A percentile compares a stretch with the other conserved stretches of the same genome.
phyloP scores from a whole-genome alignment of 192 early-diverging fungal genomes.

The Oehlia diaphana region DNA sequence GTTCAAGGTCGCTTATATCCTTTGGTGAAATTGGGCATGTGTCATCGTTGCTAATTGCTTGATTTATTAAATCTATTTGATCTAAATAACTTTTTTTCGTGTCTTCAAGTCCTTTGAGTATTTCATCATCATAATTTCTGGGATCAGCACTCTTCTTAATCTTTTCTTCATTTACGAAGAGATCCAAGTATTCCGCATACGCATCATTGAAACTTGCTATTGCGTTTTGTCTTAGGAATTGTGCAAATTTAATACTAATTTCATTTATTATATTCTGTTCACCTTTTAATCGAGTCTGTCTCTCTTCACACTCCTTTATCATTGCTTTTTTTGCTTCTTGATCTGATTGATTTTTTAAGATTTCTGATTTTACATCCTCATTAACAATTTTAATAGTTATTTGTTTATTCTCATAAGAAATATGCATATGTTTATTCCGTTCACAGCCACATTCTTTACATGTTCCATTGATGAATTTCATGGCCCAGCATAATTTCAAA shows the following conservation, averaged over 20 bases:
- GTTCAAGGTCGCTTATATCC: no score
- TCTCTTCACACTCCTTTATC: neutral
- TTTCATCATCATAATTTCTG: no score
- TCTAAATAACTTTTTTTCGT: neutral
- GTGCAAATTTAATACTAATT: conserved; percentile 29
- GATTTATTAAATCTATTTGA: conserved; percentile 31
- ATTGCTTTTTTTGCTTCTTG: conserved; percentile 20
- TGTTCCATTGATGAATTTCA: neutral
- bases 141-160: no score
- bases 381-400: conserved; percentile 29
- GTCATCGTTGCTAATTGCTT: conserved; percentile 24
- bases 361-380: conserved; percentile 12
- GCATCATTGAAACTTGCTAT: conserved; percentile 30
- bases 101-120: no score
- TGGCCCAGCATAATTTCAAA: conserved; percentile 27
- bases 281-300: conserved; percentile 13
- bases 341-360: conserved; percentile 10
- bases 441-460: conserved; percentile 32
- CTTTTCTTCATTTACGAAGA: neutral
- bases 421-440: conserved; percentile 34
- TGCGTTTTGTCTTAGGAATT: conserved; percentile 37
- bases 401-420: conserved; percentile 12
- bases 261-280: conserved; percentile 32
- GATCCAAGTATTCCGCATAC: conserved; percentile 31
- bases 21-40: no score